These are phyloP conservation scores for Geum urbanum DNA, from an alignment of 306 rosid genomes.

Conservation along the genomic window DNA sequence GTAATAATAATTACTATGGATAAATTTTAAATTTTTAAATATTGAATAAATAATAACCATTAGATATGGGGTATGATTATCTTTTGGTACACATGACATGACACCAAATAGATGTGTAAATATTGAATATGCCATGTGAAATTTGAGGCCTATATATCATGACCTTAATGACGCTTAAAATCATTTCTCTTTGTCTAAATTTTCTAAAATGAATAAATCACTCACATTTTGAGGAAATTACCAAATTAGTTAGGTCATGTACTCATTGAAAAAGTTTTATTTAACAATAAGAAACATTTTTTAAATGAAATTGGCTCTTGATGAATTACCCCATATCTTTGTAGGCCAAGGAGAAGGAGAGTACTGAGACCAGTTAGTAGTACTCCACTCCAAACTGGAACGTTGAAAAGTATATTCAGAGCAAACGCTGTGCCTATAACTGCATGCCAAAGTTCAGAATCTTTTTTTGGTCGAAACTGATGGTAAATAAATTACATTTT, in stretches of 20 bases:
- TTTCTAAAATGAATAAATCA: not conserved
- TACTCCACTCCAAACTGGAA: constrained; percentile 86
- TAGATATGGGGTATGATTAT: too few relatives aligned
- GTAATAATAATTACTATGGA: too few relatives aligned
- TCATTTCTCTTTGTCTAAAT: too few relatives aligned
- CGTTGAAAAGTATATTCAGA: constrained; percentile 61
- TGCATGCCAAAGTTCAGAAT: constrained; percentile 23
- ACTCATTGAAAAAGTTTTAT: too few relatives aligned
- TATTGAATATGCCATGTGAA: too few relatives aligned
- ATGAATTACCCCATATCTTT: constrained; percentile 68
- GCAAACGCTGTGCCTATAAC: constrained; percentile 94
- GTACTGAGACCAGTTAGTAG: constrained; percentile 70
- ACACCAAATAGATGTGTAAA: too few relatives aligned
- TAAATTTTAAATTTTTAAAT: too few relatives aligned
- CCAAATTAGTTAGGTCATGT: not conserved
- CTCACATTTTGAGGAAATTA: not conserved
- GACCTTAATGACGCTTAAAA: too few relatives aligned
- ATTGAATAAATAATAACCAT: too few relatives aligned
- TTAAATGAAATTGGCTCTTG: not conserved
- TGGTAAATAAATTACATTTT: not conserved
- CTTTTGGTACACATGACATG: too few relatives aligned
- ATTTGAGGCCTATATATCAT: too few relatives aligned
- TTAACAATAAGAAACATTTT: not conserved
- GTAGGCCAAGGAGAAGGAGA: constrained; percentile 70
- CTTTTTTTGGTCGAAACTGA: too few relatives aligned